These are phyloP conservation scores for Alternaria alternata DNA, from an alignment of 2,329 filamentous ascomycete genomes.

Conservation along the genomic window DNA sequence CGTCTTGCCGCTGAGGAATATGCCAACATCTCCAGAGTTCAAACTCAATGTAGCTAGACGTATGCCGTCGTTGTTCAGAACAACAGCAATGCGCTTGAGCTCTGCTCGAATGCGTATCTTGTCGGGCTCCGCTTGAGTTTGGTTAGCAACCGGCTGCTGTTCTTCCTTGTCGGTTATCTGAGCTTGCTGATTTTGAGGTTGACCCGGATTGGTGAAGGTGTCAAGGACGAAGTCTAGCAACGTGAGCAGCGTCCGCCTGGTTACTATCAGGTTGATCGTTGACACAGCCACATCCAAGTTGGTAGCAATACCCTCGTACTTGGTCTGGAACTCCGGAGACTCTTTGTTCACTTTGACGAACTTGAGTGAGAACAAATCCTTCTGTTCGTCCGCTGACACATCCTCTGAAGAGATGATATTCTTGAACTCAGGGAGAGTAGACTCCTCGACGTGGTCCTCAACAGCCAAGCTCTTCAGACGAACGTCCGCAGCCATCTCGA, in stretches of 20 bases:
- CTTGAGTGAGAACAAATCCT: slow-evolving; percentile 85
- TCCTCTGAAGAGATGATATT: slow-evolving; percentile 95
- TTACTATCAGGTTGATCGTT: slow-evolving; percentile 95
- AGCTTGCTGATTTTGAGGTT: slow-evolving; percentile 51
- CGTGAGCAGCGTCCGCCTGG: slow-evolving; percentile 88
- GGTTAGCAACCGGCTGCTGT: slow-evolving; percentile 50
- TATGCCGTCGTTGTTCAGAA: slow-evolving; percentile 97
- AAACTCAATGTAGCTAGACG: slow-evolving; percentile 91
- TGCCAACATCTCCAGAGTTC: slow-evolving; percentile 88
- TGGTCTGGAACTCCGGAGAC: slow-evolving; percentile 90
- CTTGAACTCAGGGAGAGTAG: slow-evolving; percentile 89
- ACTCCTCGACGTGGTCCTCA: slow-evolving; percentile 92
- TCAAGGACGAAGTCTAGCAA: slow-evolving; percentile 91
- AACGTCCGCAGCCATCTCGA: slow-evolving; percentile 93
- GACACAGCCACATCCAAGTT: slow-evolving; percentile 92
- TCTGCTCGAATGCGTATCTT: slow-evolving; percentile 95
- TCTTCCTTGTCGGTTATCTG: slow-evolving; percentile 42
- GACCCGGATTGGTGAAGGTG: slow-evolving; percentile 78
- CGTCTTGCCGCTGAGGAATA: slow-evolving; percentile 84
- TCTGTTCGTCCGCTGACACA: slow-evolving; percentile 71
- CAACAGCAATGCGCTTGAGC: slow-evolving; percentile 89
- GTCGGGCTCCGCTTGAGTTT: slow-evolving; percentile 60
- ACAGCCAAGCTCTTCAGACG: slow-evolving; percentile 85
- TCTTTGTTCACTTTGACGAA: slow-evolving; percentile 88
- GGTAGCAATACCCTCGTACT: slow-evolving; percentile 91